A percentile compares a stretch with the other conserved stretches of the same genome.
Evolutionary conservation across 2,329 filamentous ascomycete species (phyloP).

Genomic region (Bipolaris bicolor): DNA sequence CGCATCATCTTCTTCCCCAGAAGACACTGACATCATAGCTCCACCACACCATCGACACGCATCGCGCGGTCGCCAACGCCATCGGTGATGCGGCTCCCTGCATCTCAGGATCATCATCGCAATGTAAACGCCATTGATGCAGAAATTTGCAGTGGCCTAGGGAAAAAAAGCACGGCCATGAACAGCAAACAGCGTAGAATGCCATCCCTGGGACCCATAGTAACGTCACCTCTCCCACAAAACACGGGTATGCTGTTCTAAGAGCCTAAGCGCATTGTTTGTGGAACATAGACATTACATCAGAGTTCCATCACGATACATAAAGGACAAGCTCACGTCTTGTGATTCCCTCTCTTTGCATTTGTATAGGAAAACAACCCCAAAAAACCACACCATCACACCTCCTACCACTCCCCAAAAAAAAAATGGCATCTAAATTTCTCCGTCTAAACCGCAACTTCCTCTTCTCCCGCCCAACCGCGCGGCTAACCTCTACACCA

Average conservation of each 20-base stretch:
- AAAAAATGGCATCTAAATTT: constrained; percentile 12
- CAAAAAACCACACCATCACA: background rate
- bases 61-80: constrained; percentile 10
- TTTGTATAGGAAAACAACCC: background rate
- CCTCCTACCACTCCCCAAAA: background rate
- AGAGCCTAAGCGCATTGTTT: background rate
- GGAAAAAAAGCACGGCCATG: constrained; percentile 3
- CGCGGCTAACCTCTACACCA: background rate
- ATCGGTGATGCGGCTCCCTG: constrained; percentile 17
- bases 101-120: constrained; percentile 10
- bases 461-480: constrained; percentile 4
- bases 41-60: constrained; percentile 9
- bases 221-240: constrained; percentile 8
- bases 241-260: background rate
- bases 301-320: constrained; percentile 10
- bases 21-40: constrained; percentile 17
- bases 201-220: constrained; percentile 4
- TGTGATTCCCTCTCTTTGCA: background rate
- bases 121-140: constrained; percentile 12
- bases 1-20: constrained; percentile 2
- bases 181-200: background rate
- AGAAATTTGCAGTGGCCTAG: constrained; percentile 3
- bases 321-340: background rate
- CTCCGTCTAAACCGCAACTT: constrained; percentile 11
- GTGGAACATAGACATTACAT: constrained; percentile 8